phyloP scores from a whole-genome alignment of 2,329 filamentous ascomycete species.

The Saccharata proteae region DNA sequence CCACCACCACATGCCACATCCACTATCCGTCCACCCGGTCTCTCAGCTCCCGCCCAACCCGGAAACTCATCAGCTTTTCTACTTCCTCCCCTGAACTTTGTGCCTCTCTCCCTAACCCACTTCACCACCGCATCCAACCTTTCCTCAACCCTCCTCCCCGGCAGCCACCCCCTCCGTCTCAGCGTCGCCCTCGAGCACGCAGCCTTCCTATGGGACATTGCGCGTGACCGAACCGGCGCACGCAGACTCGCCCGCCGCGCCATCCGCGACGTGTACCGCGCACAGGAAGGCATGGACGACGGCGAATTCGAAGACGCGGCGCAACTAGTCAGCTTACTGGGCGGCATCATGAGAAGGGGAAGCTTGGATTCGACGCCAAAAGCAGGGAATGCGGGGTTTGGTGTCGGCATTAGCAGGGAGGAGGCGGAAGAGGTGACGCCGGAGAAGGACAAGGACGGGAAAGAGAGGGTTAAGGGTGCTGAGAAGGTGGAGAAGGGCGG shows the following conservation, averaged over 20 bases:
- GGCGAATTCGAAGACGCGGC: slow-evolving; percentile 90
- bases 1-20: slow-evolving; percentile 19
- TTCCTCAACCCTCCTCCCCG: slow-evolving; percentile 65
- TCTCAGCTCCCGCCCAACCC: slow-evolving; percentile 27
- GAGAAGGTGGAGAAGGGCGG: too few relatives aligned
- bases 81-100: slow-evolving; percentile 66
- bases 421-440: neutral
- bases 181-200: slow-evolving; percentile 87
- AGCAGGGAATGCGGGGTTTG: too few relatives aligned
- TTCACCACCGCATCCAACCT: slow-evolving; percentile 68
- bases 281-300: slow-evolving; percentile 84
- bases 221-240: slow-evolving; percentile 67
- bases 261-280: slow-evolving; percentile 83
- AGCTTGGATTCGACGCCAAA: slow-evolving; percentile 25
- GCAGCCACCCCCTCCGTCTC: slow-evolving; percentile 78
- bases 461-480: neutral
- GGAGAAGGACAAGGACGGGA: neutral
- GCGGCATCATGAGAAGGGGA: slow-evolving; percentile 72
- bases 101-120: slow-evolving; percentile 66
- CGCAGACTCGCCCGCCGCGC: slow-evolving; percentile 67
- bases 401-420: neutral
- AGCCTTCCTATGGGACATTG: slow-evolving; percentile 87
- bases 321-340: slow-evolving; percentile 72
- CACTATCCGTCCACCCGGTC: slow-evolving; percentile 29
- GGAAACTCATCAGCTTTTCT: slow-evolving; percentile 75